Evolutionary conservation across 805 yeast species (phyloP), one percentile per base, ranked within the genome.

Genomic region (Wickerhamomyces chaumierensis): DNA sequence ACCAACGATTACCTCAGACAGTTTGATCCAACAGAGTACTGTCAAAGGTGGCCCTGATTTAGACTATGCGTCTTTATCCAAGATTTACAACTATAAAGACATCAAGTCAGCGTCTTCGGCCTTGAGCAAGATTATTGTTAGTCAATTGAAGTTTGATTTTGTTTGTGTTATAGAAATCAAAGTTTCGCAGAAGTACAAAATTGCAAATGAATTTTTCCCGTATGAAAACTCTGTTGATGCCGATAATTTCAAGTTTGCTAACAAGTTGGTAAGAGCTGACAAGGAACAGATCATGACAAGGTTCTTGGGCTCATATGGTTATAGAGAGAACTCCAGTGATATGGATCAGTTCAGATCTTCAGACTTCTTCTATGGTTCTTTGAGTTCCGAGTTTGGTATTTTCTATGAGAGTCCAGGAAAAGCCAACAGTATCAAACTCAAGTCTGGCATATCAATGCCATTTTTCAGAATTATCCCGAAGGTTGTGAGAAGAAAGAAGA

Each of bases 381-480:
- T 73, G 46, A 57, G 58, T 15, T 69, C 78, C 2, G 77, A 73
- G 37, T 68, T 66, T 56, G 83, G 83, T 1, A 48, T 71, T 4
- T 55, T 55, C 13, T 69, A 70, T 48, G 57, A 54, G 27, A 57
- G 62, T 35, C 45, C 54, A 2, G 58, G 56, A 15, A 33, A 2
- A 23, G 41, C 37, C 2, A 25, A 39, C 8, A 45, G 37, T 17
- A 53, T 66, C 6, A 52, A 52, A 35, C 71, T 62, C 42, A 68
- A 60, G 36, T 57, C 68, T 23, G 83, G 82, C 0, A 43, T 71
- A 3, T 58, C 73, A 17, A 65, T 75, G 67, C 77, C 81, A 1
- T 70, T 76, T 45, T 66, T 55, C 49, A 60, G 69, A 39, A 56
- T 59, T 28, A 56, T 60, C 16, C 58, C 74, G 3, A 68, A 61